A percentile compares a stretch with the other conserved stretches of the same genome.
phyloP scores from a whole-genome alignment of 306 rosid genomes.

The Prunus persica region Prunus_persica_NCBIv2 NC_034015.1:9259001-9259500 shows the following conservation, averaged over 20 bases:
- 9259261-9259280: slow-evolving; percentile 17
- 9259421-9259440: slow-evolving; percentile 87
- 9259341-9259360: slow-evolving; percentile 82
- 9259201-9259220: slow-evolving; percentile 96
- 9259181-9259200: slow-evolving; percentile 98
- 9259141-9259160: slow-evolving; percentile 98
- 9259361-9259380: slow-evolving; percentile 90
- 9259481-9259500: slow-evolving; percentile 91
- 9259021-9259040: slow-evolving; percentile 60
- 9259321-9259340: slow-evolving; percentile 92
- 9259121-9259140: slow-evolving; percentile 76
- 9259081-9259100: slow-evolving; percentile 72
- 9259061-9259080: slow-evolving; percentile 94
- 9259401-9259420: slow-evolving; percentile 92
- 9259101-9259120: slow-evolving; percentile 65
- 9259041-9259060: slow-evolving; percentile 91
- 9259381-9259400: slow-evolving; percentile 97
- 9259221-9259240: slow-evolving; percentile 63
- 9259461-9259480: slow-evolving; percentile 84
- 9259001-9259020: slow-evolving; percentile 64
- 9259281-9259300: slow-evolving; percentile 2
- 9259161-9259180: slow-evolving; percentile 98
- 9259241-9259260: slow-evolving; percentile 1
- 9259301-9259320: slow-evolving; percentile 25
- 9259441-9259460: slow-evolving; percentile 87